Percentiles rank a stretch among this genome's conserved stretches.
Conservation (phyloP, 2,329 filamentous ascomycete species). For the Periconia macrospinosa region DNA sequence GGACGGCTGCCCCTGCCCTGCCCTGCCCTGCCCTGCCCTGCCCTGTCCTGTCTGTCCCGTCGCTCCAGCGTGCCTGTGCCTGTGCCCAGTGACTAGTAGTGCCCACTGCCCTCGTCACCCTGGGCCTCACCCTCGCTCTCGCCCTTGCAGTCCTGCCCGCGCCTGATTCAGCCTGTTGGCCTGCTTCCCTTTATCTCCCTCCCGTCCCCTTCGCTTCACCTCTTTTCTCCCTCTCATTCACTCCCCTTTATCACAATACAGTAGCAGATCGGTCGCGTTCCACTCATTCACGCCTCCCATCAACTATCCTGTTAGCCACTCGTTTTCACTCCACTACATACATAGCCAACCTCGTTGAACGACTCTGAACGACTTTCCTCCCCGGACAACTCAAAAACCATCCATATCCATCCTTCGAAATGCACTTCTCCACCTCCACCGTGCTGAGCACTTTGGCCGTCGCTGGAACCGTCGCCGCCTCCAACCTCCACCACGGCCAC, state of each 20-base stretch:
- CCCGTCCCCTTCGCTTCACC: not conserved
- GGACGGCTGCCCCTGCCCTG: too few relatives aligned
- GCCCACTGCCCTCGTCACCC: too few relatives aligned
- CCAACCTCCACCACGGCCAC: conserved; percentile 36
- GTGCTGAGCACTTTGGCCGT: conserved; percentile 42
- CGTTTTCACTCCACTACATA: not conserved
- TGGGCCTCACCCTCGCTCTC: not conserved
- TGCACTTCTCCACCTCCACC: conserved; percentile 41
- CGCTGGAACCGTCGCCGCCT: conserved; percentile 38
- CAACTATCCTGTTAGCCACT: not conserved
- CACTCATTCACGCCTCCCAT: not conserved
- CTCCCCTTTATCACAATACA: not conserved
- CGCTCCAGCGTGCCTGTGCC: too few relatives aligned
- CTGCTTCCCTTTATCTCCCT: too few relatives aligned
- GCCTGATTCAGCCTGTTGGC: too few relatives aligned
- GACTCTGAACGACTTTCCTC: conserved; percentile 1
- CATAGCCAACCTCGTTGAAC: conserved; percentile 21
- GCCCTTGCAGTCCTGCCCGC: too few relatives aligned
- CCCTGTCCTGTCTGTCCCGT: too few relatives aligned
- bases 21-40: too few relatives aligned
- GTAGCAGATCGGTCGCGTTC: not conserved
- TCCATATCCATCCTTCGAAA: conserved; percentile 17
- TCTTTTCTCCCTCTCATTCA: not conserved
- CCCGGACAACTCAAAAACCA: conserved; percentile 7
- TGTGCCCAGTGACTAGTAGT: too few relatives aligned